Base-by-base conservation (phyloP, 108 stramenopile species). In the Aurantiochytrium sp. region DNA sequence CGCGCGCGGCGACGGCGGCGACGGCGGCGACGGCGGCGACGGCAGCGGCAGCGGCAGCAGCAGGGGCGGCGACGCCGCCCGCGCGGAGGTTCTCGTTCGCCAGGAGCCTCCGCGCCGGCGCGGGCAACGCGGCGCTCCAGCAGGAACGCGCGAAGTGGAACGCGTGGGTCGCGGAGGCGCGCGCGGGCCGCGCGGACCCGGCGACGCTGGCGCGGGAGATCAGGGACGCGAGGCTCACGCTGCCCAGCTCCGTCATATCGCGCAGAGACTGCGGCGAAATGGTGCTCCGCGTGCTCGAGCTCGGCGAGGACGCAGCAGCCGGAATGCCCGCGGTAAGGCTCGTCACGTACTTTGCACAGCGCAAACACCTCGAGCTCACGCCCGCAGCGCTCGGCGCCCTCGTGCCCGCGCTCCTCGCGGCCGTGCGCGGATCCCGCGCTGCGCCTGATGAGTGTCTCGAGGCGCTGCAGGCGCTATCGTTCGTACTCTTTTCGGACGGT, bases 81-180 rank as follows among this genome's bases (percentile, higher is more conserved):
- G 39, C 27, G 73, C 42, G 73, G 8, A 81, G 32, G 39, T 81
- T 81, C 45, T 48, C 73, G 6, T 81, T 81, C 24, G 8, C 73
- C 21, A 39, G 19, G 3, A 81, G 45, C 39, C 73, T 81, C 12
- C 39, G 73, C 1, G 45, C 73, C 6, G 45, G 73, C 39, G 8
- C 42, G 10, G 73, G 73, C n/a, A 81, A 81, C 30, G 73, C 73
- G 0, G 73, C 73, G 1, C 73, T 81, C 27, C 73, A 81, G 30
- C 39, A 21, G 73, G 73, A 81, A 24, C 73, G 73, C 45, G 73
- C 73, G 6, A 81, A 41, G 73, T 81, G 73, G 73, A 81, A 81
- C 45, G 73, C 19, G 10, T 81, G 73, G 73, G 45, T 81, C 6
- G 1, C 21, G 12, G 42, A 6, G 12, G 45, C 45, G 8, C 73